Evolutionary conservation across 2,329 filamentous ascomycete genomes (phyloP).

Genomic region (Epichloe aotearoae): DNA sequence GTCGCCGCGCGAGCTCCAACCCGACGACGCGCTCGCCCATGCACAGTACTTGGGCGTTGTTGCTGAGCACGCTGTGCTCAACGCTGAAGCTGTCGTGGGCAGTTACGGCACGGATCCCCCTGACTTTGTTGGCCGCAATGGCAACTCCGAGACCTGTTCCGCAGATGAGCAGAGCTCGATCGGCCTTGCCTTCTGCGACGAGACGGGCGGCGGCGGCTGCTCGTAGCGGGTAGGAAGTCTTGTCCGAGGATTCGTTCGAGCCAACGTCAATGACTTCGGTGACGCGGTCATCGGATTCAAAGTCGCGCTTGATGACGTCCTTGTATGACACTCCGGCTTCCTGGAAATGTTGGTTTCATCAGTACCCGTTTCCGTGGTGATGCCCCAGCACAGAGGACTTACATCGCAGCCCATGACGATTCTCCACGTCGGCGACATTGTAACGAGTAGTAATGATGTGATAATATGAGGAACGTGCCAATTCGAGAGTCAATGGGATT

Average conservation of each 20-base stretch:
- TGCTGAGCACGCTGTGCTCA: conserved; percentile 67
- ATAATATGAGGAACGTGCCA: background rate
- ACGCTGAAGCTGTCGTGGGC: conserved; percentile 80
- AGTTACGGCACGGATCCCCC: conserved; percentile 78
- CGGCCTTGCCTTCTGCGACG: conserved; percentile 49
- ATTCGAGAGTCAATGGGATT: no score
- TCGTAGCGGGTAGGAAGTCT: conserved; percentile 70
- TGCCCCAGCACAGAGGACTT: conserved; percentile 14
- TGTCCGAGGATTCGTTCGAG: conserved; percentile 51
- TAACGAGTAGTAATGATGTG: conserved; percentile 5
- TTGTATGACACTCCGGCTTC: conserved; percentile 72
- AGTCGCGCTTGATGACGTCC: conserved; percentile 59
- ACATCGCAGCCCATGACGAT: conserved; percentile 43
- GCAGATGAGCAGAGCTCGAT: conserved; percentile 72
- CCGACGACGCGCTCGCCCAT: conserved; percentile 77
- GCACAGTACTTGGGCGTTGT: conserved; percentile 78
- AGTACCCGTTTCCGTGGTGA: background rate
- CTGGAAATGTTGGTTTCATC: conserved; percentile 14
- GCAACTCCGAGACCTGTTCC: conserved; percentile 79
- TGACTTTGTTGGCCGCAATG: conserved; percentile 80
- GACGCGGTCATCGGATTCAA: conserved; percentile 55
- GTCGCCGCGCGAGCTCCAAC: conserved; percentile 61
- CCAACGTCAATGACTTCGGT: conserved; percentile 61
- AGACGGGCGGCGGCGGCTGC: conserved; percentile 59
- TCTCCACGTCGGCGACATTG: conserved; percentile 35